These are phyloP conservation scores for Cladosporium cucumerinum DNA, from an alignment of 2,329 filamentous ascomycete species.

Conservation along the genomic window DNA sequence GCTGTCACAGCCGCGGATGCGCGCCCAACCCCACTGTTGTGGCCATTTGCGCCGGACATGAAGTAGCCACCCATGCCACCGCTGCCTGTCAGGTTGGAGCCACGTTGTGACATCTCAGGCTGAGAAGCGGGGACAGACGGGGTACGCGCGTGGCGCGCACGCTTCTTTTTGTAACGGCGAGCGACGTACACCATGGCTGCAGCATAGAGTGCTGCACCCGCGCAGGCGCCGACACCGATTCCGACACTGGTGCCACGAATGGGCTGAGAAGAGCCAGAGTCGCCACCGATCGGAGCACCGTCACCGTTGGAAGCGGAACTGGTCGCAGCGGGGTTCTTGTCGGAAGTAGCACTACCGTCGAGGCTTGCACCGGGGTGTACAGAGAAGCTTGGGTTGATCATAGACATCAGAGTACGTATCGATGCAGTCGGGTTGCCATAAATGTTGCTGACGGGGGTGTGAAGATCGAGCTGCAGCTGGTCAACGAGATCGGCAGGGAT, in stretches of 20 bases:
- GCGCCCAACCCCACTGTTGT: slow-evolving; percentile 30
- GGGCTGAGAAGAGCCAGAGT: slow-evolving; percentile 52
- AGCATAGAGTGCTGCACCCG: slow-evolving; percentile 76
- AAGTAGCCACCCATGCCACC: slow-evolving; percentile 47
- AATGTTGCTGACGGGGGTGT: slow-evolving; percentile 66
- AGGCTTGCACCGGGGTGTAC: slow-evolving; percentile 53
- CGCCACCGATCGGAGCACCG: slow-evolving; percentile 50
- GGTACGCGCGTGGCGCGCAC: slow-evolving; percentile 63
- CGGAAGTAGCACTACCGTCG: slow-evolving; percentile 40
- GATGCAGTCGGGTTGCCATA: slow-evolving; percentile 65
- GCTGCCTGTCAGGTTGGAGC: slow-evolving; percentile 24
- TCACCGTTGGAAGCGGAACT: slow-evolving; percentile 37
- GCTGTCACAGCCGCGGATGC: slow-evolving; percentile 14
- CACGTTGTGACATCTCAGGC: slow-evolving; percentile 44
- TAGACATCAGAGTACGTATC: slow-evolving; percentile 68
- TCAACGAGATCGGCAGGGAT: slow-evolving; percentile 47
- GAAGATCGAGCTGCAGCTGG: slow-evolving; percentile 65
- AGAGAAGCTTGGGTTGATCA: slow-evolving; percentile 82
- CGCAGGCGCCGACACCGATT: slow-evolving; percentile 19
- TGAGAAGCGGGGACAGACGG: slow-evolving; percentile 74
- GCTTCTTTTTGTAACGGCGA: slow-evolving; percentile 82
- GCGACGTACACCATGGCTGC: slow-evolving; percentile 93
- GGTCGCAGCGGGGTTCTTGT: slow-evolving; percentile 39
- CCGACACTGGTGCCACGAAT: slow-evolving; percentile 60
- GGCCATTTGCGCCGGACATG: slow-evolving; percentile 64